Base-by-base conservation (phyloP, 805 yeast species). In the Barnettozyma siamensis region DNA sequence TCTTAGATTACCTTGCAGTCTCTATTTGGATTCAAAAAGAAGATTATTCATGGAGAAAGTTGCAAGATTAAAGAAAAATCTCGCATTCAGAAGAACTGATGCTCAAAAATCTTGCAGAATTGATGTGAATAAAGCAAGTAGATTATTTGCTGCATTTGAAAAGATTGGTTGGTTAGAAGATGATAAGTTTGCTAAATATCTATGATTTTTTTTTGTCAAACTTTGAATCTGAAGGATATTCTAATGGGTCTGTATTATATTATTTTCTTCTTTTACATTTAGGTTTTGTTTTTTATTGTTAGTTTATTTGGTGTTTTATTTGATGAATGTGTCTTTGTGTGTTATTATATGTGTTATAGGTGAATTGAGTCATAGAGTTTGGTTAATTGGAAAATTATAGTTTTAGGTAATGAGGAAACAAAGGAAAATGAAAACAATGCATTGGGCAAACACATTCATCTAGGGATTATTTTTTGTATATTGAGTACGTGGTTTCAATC, bases 31-130 rank as follows among this genome's bases (percentile, higher is more conserved):
- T 54, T 82, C 88, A 8, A 84, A 84, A 66, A 78, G 94, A 65
- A 75, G 99, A 53, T 69, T 91, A 19, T 93, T 91, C 61, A 75
- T 78, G 47, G 98, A 91, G 62, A 91, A 91, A 66, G 93, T 88
- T 33, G 76, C 77, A 47, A 76, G 97, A 41, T 63, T 82, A 60
- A 80, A 78, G 56, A 72, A 70, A 40, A 85, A 84, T 34, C 72
- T 83, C 60, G 94, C 94, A 30, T 91, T 91, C 66, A 81, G 98
- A 68, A 82, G 98, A 67, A 91, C 98, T 0, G 99, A 91, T 64
- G 95, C 97, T 8, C 99, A 91, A 65, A 93, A 93, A 70, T 95
- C 97, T 10, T 93, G 98, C 63, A 78, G 96, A 51, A 91, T 91
- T 49, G 99, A 91, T 64, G 99, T 91, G 38, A 91, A 91, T 64